phyloP scores from a whole-genome alignment of 1,284 basidiomycete genomes.

The Tilletia walkeri region DNA sequence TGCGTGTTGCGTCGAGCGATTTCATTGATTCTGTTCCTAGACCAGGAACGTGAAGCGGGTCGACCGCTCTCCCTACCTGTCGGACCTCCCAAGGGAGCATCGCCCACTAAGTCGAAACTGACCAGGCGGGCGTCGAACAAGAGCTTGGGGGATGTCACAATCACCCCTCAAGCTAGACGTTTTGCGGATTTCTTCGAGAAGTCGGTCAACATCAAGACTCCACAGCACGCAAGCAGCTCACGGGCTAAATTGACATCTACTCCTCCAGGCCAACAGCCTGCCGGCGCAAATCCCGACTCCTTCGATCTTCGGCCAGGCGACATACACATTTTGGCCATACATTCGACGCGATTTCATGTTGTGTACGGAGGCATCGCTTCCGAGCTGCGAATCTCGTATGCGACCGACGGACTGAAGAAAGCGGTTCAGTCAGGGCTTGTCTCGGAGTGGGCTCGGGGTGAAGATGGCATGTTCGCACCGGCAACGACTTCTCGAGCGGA shows the following conservation, averaged over 20 bases:
- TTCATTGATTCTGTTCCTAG: not conserved
- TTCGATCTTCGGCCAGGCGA: not conserved
- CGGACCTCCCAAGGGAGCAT: not conserved
- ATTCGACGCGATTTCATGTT: not conserved
- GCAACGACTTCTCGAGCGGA: not conserved
- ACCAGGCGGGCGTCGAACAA: no score
- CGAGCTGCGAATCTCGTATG: not conserved
- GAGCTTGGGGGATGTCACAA: constrained; percentile 6
- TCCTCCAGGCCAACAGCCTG: not conserved
- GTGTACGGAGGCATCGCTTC: not conserved
- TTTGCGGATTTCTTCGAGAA: constrained; percentile 16
- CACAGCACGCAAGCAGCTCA: not conserved
- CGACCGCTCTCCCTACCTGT: not conserved
- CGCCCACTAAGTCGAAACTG: not conserved
- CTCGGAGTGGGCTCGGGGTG: not conserved
- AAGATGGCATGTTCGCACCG: not conserved
- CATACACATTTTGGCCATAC: not conserved
- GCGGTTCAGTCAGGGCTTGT: not conserved
- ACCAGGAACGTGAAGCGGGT: not conserved
- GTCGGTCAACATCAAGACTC: not conserved
- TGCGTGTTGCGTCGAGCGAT: constrained; percentile 1
- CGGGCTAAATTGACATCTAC: not conserved
- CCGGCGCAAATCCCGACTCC: not conserved
- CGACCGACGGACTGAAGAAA: not conserved
- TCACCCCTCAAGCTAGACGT: constrained; percentile 9